Evolutionary conservation across 2,329 filamentous ascomycete species (phyloP), one percentile per base, ranked within the genome.

Genomic region (Diaporthe sp.): DNA sequence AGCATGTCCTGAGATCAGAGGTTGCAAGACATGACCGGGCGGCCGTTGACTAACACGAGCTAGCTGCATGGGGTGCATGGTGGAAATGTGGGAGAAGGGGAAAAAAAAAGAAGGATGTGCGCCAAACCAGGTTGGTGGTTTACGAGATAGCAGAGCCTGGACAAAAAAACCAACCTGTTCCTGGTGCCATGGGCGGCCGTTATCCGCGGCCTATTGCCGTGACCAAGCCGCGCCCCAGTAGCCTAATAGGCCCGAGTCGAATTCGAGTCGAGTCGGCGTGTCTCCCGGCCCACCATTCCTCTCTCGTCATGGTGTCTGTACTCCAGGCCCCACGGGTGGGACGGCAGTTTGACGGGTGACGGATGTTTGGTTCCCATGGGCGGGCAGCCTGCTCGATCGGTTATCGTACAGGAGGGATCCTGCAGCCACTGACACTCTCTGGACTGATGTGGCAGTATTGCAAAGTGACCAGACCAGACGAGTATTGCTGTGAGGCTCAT

Each of bases 311-410:
- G 70, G 57, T 40, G 33, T 54, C 54, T 45, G 42, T 33, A n/a
- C 33, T 19, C 13, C 60, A 25, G 42, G 45, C 33, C 30, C 45
- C 64, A 67, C 38, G 9, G 57, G 57, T 64, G 47, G n/a, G 30
- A 72, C 70, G 57, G 45, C 33, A 42, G 35, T 64, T 28, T 72
- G 69, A 64, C 58, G 57, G 45, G 45, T 42, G 42, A 54, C 55
- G 33, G 69, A 35, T 38, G 69, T 35, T 57, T 57, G 54, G 69
- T 61, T n/a, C n/a, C 55, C 55, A 13, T 17, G 22, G n/a, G 30
- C 33, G 35, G 69, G 69, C 69, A 42, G 57, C 69, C 57, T 64
- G 69, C 57, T 72, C 69, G 52, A 72, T 72, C 45, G 57, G 57
- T 47, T 3, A n/a, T 64, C 22, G 61, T 33, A n/a, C 35, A 22